Evolutionary conservation across 352 stramenopile genomes (phyloP).

Genomic region (Pythium grandisporangium): DNA sequence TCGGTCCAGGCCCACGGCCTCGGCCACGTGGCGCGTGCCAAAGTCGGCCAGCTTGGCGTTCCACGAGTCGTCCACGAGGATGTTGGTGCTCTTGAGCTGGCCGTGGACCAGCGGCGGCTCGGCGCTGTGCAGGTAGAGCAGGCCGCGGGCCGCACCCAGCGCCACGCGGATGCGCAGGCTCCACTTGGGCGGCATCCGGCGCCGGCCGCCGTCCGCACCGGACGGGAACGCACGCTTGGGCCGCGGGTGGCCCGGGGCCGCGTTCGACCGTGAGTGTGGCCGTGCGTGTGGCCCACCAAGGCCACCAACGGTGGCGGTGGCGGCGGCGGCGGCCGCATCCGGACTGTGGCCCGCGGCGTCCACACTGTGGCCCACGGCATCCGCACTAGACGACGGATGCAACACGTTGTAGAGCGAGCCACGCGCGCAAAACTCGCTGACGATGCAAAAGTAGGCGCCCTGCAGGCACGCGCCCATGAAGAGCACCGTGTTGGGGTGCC

Average conservation of each 20-base stretch:
- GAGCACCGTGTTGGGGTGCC: conserved; percentile 98
- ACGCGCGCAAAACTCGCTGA: conserved; percentile 93
- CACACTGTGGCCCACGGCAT: conserved; percentile 3
- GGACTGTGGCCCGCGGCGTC: background rate
- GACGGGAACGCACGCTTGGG: conserved; percentile 12
- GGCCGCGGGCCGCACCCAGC: conserved; percentile 60
- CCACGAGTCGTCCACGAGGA: conserved; percentile 85
- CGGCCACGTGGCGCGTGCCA: conserved; percentile 66
- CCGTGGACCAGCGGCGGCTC: conserved; percentile 79
- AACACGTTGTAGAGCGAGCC: conserved; percentile 95
- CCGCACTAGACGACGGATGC: conserved; percentile 27
- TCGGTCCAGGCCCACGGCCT: conserved; percentile 68
- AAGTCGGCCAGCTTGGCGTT: conserved; percentile 86
- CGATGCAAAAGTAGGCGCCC: conserved; percentile 93
- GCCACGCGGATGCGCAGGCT: conserved; percentile 73
- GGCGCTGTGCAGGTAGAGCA: conserved; percentile 80
- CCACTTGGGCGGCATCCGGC: conserved; percentile 68
- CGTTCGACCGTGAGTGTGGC: too few relatives aligned
- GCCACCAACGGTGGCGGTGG: background rate
- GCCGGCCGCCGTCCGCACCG: conserved; percentile 22
- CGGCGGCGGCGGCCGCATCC: background rate
- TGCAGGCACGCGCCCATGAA: conserved; percentile 97
- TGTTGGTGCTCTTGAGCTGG: conserved; percentile 85
- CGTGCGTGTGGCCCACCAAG: too few relatives aligned
- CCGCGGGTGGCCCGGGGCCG: conserved; percentile 5